These are phyloP conservation scores for Magnaporthiopsis incrustans DNA, from an alignment of 2,329 filamentous ascomycete genomes.

Conservation along the genomic window DNA sequence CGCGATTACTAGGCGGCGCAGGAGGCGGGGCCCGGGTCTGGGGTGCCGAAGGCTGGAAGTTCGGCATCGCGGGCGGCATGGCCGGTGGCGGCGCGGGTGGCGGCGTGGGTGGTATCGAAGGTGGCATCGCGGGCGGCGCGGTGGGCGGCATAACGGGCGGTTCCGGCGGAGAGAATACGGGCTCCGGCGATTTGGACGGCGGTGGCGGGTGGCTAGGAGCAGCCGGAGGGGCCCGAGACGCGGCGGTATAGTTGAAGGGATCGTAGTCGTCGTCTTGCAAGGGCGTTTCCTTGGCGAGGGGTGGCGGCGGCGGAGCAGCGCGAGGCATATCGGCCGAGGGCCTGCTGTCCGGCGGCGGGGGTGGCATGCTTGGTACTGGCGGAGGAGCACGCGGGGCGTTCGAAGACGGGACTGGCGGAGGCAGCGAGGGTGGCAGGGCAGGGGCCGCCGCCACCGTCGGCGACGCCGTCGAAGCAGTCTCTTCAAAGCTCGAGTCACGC, in stretches of 20 bases:
- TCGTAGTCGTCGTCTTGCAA: slow-evolving; percentile 59
- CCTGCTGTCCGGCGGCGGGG: slow-evolving; percentile 42
- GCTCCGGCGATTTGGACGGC: slow-evolving; percentile 31
- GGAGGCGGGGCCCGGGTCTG: slow-evolving; percentile 38
- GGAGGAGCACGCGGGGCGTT: slow-evolving; percentile 54
- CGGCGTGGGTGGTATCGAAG: slow-evolving; percentile 13
- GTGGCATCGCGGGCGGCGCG: slow-evolving; percentile 18
- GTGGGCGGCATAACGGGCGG: slow-evolving; percentile 24
- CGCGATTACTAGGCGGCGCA: slow-evolving; percentile 24
- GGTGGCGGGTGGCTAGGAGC: slow-evolving; percentile 20
- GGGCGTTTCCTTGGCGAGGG: slow-evolving; percentile 36
- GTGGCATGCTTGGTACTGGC: slow-evolving; percentile 52
- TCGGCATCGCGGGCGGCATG: slow-evolving; percentile 9
- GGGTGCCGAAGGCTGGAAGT: slow-evolving; percentile 30
- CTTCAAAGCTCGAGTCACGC: slow-evolving; percentile 69
- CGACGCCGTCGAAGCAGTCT: slow-evolving; percentile 53
- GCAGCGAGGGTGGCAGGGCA: slow-evolving; percentile 34
- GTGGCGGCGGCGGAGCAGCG: slow-evolving; percentile 58
- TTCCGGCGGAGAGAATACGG: slow-evolving; percentile 39
- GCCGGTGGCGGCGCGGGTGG: neutral
- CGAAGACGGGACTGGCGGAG: slow-evolving; percentile 48
- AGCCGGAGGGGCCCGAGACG: slow-evolving; percentile 22
- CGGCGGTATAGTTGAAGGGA: slow-evolving; percentile 48
- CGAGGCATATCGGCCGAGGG: slow-evolving; percentile 65
- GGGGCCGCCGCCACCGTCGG: slow-evolving; percentile 37